These are phyloP conservation scores for Acer saccharum DNA, from an alignment of 345 rosid species.

Conservation along the genomic window DNA sequence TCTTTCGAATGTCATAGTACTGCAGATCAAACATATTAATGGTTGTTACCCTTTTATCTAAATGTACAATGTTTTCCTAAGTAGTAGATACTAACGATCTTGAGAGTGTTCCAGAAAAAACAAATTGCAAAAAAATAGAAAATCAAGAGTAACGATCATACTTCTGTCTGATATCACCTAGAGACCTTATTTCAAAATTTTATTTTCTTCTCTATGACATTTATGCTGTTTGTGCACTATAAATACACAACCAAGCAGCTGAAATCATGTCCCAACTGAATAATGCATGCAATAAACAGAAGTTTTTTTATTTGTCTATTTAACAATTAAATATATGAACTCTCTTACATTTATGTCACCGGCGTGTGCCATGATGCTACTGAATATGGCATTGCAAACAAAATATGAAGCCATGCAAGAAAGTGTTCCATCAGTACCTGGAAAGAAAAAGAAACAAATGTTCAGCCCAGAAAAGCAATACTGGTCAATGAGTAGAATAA, in stretches of 20 bases:
- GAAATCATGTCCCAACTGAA: neutral
- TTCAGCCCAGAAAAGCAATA: constrained; percentile 8
- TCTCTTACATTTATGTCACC: constrained; percentile 73
- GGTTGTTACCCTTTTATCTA: constrained; percentile 3
- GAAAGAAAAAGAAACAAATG: constrained; percentile 16
- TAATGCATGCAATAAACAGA: neutral
- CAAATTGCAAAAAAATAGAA: neutral
- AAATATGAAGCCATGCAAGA: constrained; percentile 96
- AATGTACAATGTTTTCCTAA: neutral
- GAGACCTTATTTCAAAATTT: neutral
- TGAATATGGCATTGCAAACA: constrained; percentile 87
- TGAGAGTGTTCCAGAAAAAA: neutral
- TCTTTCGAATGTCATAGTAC: constrained; percentile 94
- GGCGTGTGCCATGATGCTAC: constrained; percentile 61
- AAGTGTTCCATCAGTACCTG: constrained; percentile 94
- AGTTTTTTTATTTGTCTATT: neutral
- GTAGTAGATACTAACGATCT: neutral
- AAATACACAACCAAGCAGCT: neutral
- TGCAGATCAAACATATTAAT: constrained; percentile 37
- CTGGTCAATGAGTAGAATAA: neutral
- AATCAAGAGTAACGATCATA: constrained; percentile 3
- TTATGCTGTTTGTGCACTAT: neutral
- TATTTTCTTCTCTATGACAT: neutral
- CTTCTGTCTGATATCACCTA: too few relatives aligned
- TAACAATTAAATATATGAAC: neutral